These are phyloP conservation scores for Excoecaria agallocha DNA, from an alignment of 345 rosid genomes.

Conservation along the genomic window DNA sequence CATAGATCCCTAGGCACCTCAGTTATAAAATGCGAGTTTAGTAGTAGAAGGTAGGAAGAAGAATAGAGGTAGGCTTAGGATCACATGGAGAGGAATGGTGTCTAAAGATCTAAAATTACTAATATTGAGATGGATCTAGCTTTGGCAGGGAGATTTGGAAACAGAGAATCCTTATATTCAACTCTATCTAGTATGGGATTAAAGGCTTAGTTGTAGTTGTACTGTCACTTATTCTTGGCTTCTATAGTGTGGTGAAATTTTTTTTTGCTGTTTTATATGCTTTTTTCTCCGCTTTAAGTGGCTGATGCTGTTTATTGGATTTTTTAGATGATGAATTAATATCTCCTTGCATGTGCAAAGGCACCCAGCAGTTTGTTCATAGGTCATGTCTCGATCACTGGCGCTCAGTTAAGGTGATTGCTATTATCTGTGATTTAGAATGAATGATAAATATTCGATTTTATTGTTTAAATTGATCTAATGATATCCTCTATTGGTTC, in stretches of 20 bases:
- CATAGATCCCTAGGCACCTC: no score
- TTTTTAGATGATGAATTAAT: slow-evolving; percentile 77
- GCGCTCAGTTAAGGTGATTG: slow-evolving; percentile 68
- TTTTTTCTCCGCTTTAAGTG: background rate
- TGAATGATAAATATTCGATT: background rate
- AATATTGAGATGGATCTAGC: no score
- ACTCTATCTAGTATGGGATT: no score
- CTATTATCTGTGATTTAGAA: background rate
- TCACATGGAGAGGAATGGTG: no score
- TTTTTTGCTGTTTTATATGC: background rate
- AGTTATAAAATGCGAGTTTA: no score
- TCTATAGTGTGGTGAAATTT: background rate
- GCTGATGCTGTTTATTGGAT: slow-evolving; percentile 9
- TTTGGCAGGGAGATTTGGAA: no score
- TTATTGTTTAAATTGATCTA: slow-evolving; percentile 1
- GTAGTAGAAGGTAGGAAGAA: no score
- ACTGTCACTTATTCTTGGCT: background rate
- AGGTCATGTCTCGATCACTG: slow-evolving; percentile 87
- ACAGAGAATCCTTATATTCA: no score
- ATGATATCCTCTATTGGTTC: background rate
- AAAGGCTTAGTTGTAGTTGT: no score
- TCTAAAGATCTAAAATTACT: no score
- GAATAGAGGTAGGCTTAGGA: no score
- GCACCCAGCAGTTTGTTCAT: slow-evolving; percentile 88
- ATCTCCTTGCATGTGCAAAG: slow-evolving; percentile 98